Evolutionary conservation across 1,284 basidiomycete genomes (phyloP).

Genomic region (Apiotrichum veenhuisii): DNA sequence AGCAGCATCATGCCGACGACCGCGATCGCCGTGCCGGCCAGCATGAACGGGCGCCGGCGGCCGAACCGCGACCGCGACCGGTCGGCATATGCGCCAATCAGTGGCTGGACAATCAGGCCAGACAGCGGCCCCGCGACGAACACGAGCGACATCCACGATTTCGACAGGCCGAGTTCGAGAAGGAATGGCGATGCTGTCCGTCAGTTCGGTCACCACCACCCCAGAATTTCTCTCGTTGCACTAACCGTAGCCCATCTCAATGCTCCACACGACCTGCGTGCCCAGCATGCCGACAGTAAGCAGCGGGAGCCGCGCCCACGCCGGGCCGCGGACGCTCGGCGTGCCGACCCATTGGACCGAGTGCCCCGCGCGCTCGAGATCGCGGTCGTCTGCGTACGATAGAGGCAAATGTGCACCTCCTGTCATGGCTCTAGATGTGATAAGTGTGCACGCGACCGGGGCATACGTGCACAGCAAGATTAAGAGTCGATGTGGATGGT

Average conservation of each 20-base stretch:
- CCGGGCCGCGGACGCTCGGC: constrained; percentile 59
- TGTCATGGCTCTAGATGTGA: background rate
- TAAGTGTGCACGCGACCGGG: background rate
- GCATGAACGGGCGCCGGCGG: constrained; percentile 79
- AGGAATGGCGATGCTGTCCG: constrained; percentile 78
- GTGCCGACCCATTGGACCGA: constrained; percentile 56
- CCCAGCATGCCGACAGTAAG: constrained; percentile 74
- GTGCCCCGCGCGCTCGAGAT: constrained; percentile 30
- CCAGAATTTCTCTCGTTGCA: background rate
- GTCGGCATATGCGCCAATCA: constrained; percentile 82
- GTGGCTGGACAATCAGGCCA: constrained; percentile 85
- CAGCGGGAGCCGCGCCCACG: constrained; percentile 63
- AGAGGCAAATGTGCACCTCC: background rate
- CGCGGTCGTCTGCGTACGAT: constrained; percentile 15
- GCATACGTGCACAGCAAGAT: background rate
- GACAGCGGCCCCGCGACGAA: constrained; percentile 92
- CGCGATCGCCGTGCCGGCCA: constrained; percentile 65
- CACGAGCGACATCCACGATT: constrained; percentile 81
- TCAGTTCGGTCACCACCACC: background rate
- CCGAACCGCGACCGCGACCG: constrained; percentile 79
- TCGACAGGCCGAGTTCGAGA: constrained; percentile 80
- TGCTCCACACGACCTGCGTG: constrained; percentile 81
- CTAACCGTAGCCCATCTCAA: constrained; percentile 84
- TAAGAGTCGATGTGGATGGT: too few relatives aligned
- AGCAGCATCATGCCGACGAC: constrained; percentile 72